These are phyloP conservation scores for Amanita phalloides DNA, from an alignment of 768 basidiomycete genomes.

Conservation along the genomic window DNA sequence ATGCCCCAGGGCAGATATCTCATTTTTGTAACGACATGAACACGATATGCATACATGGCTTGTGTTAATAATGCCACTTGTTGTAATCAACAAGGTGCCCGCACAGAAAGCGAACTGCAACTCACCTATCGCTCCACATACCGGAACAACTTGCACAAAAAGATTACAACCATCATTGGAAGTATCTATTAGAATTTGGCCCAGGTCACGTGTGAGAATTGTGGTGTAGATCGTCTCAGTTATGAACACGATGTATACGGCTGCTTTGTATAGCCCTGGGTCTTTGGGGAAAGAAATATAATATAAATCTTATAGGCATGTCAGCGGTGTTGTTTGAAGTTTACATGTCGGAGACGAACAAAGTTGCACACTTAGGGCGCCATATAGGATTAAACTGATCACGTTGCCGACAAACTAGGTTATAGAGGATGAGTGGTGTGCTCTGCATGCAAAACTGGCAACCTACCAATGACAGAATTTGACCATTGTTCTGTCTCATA, in stretches of 20 bases:
- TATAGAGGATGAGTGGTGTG: too few species aligned
- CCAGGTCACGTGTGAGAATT: neutral
- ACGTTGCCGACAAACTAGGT: neutral
- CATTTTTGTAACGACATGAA: neutral
- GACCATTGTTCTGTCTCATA: too few species aligned
- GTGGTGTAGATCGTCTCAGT: conserved; percentile 8
- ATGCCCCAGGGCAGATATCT: neutral
- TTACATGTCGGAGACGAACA: neutral
- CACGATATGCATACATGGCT: neutral
- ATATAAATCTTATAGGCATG: conserved; percentile 8
- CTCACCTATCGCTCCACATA: neutral
- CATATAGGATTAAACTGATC: neutral
- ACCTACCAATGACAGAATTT: neutral
- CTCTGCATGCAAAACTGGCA: too few species aligned
- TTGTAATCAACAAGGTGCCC: neutral
- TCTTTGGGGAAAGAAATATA: conserved; percentile 10
- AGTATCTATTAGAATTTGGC: neutral
- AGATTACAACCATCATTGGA: neutral
- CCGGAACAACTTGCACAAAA: neutral
- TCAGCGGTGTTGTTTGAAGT: neutral
- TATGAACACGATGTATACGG: conserved; percentile 7
- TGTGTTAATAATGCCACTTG: neutral
- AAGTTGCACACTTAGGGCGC: conserved; percentile 2
- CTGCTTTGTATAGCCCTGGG: conserved; percentile 3
- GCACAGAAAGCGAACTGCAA: too few species aligned